These are phyloP conservation scores for Linderniella brevidens DNA, from an alignment of 257 asterid genomes.

Conservation along the genomic window DNA sequence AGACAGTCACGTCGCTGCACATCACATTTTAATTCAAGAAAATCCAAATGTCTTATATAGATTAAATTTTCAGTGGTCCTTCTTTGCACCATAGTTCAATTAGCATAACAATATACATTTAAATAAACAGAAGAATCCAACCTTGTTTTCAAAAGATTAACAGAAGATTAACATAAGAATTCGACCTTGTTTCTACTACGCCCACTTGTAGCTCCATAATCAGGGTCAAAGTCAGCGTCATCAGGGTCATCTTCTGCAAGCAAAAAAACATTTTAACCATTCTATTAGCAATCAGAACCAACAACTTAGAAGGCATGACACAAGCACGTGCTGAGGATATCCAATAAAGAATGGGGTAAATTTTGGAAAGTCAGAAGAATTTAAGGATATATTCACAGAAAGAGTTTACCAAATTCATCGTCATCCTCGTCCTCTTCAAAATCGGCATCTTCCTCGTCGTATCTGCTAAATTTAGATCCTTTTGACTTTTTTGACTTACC, in stretches of 20 bases:
- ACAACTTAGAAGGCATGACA: too few relatives aligned
- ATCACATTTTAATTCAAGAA: too few relatives aligned
- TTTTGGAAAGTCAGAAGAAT: neutral
- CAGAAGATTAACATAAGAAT: too few relatives aligned
- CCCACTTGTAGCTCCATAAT: slow-evolving; percentile 40
- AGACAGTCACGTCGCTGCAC: too few relatives aligned
- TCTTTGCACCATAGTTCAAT: too few relatives aligned
- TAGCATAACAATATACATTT: too few relatives aligned
- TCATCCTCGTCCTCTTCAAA: slow-evolving; percentile 40
- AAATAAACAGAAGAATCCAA: too few relatives aligned
- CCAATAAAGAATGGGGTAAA: too few relatives aligned
- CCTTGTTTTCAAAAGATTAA: too few relatives aligned
- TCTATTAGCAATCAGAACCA: neutral
- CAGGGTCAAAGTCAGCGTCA: slow-evolving; percentile 88
- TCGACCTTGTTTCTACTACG: slow-evolving; percentile 14
- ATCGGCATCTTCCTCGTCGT: slow-evolving; percentile 36
- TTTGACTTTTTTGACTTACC: slow-evolving; percentile 36
- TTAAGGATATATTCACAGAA: slow-evolving; percentile 3
- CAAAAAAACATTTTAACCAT: slow-evolving; percentile 9
- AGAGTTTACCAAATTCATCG: slow-evolving; percentile 25
- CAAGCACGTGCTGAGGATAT: too few relatives aligned
- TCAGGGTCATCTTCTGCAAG: slow-evolving; percentile 88
- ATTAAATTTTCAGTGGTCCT: too few relatives aligned
- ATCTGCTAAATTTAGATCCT: slow-evolving; percentile 32
- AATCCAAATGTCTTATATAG: too few relatives aligned